These are phyloP conservation scores for Pseudocercospora cruenta DNA, from an alignment of 2,329 filamentous ascomycete species.

Conservation along the genomic window DNA sequence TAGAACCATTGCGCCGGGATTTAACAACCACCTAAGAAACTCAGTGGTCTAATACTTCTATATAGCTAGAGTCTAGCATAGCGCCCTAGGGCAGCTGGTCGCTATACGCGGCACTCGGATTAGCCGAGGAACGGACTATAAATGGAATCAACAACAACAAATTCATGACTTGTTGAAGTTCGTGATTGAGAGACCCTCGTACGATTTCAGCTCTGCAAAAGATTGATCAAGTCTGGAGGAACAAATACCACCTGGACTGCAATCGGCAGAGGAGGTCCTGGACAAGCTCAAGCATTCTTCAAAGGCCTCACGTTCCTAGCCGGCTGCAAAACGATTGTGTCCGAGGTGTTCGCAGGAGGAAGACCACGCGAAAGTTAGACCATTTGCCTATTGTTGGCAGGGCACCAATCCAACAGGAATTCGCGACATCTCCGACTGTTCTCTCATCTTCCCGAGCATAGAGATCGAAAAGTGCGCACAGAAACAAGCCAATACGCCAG, in stretches of 20 bases:
- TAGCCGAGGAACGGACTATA: neutral
- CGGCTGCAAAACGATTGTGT: too few species aligned
- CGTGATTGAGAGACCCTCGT: neutral
- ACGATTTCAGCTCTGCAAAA: neutral
- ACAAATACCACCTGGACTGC: neutral
- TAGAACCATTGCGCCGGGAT: neutral
- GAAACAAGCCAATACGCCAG: too few species aligned
- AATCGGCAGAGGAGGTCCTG: too few species aligned
- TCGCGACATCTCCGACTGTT: too few species aligned
- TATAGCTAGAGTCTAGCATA: neutral
- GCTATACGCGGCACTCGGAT: neutral
- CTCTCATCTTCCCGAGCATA: too few species aligned
- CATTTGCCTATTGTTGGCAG: neutral
- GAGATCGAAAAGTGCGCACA: too few species aligned
- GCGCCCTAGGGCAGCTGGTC: neutral
- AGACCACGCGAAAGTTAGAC: neutral
- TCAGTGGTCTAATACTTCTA: neutral
- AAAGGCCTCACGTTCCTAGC: too few species aligned
- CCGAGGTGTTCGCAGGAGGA: neutral
- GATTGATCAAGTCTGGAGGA: neutral
- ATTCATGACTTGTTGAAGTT: neutral
- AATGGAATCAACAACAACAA: neutral
- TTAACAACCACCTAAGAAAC: neutral
- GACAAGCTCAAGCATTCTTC: too few species aligned
- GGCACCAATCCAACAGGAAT: neutral